Base-by-base conservation (phyloP, 345 rosid genomes). In the Pistacia atlantica region DNA sequence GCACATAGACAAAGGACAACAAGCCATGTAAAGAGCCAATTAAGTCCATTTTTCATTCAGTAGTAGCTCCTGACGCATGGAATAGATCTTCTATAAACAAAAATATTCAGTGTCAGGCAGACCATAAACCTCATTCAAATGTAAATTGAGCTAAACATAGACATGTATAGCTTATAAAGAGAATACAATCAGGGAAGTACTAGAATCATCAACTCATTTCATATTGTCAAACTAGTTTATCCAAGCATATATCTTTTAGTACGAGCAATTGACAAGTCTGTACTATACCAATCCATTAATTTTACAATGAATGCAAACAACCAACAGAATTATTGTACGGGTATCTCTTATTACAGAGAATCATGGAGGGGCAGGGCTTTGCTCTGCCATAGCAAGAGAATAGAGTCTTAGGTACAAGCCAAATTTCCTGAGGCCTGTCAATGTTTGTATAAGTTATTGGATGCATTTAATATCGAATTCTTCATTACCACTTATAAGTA, bases 351-450 rank as follows among this genome's bases (percentile, higher is more conserved):
- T 28, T 31, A 28, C 4, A 69, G 14, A 20, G 58, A 35, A 51
- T 2, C 20, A 45, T 65, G 65, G 65, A 28, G 12, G 25, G 54
- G 28, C 37, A 4, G 54, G 38, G 20, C 16, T 18, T 55, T 52
- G 18, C 1, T 54, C 75, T 58, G 16, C 28, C 18, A 25, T 42
- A 56, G 75, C 12, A 63, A 18, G n/a, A 9, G 22, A 12, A 31
- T 54, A 28, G n/a, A 9, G 22, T 11, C 45, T 63, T 72, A 58
- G 4, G 13, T 52, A 38, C 55, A 63, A 38, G 69, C 80, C 14
- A 37, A 70, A 42, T 71, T 77, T 71, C 55, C 63, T n/a, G 70
- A 22, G 37, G 46, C 31, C 0, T 71, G 75, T 42, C 20, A 42
- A 22, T 13, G 55, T 22, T 28, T 31, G 10, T 28, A 22, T 2